Evolutionary conservation across 208 protist genomes (phyloP), one percentile per base, ranked within the genome.

Genomic region (Crithidia thermophila): DNA sequence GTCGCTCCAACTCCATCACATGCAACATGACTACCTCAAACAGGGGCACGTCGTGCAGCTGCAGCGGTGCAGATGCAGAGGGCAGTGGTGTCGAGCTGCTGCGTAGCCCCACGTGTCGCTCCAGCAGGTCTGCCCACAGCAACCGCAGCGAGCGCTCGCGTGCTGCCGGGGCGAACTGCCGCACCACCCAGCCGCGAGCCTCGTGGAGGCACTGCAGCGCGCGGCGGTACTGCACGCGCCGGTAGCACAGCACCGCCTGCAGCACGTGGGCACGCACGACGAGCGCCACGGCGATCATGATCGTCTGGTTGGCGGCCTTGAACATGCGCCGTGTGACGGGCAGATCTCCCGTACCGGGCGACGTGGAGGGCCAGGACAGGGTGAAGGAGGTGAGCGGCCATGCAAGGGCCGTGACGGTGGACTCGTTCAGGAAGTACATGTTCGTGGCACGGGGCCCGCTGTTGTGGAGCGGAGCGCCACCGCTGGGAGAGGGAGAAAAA

Each of bases 241-340:
- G 68, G 34, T 67, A 34, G 21, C 68, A 74, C 23, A 85, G 34
- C 1, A 50, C 30, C 9, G 83, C 75, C 47, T 73, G 67, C 47
- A 89, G 67, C 8, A 80, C 53, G 37, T 85, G 70, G 13, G 76
- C 79, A 18, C 71, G 72, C 14, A 85, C 67, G 23, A 89, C 40
- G n/a, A 89, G 61, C 4, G 76, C 56, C 7, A 84, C 39, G n/a
- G 83, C 56, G 14, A 88, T 72, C 9, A 78, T 65, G 18, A 72
- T 68, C 30, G 51, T 77, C 28, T 67, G 34, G 30, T 31, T 80
- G 37, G 46, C 69, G 20, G 50, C 52, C 31, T 62, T 63, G 31
- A 74, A 67, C 20, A n/a, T 0, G 13, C 58, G 40, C 0, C 34
- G 28, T 6, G 25, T 0, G 2, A 49, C 27, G 25, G 21, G 31